Conservation (phyloP, 2,329 filamentous ascomycete genomes). For the Phoma herbarum region DNA sequence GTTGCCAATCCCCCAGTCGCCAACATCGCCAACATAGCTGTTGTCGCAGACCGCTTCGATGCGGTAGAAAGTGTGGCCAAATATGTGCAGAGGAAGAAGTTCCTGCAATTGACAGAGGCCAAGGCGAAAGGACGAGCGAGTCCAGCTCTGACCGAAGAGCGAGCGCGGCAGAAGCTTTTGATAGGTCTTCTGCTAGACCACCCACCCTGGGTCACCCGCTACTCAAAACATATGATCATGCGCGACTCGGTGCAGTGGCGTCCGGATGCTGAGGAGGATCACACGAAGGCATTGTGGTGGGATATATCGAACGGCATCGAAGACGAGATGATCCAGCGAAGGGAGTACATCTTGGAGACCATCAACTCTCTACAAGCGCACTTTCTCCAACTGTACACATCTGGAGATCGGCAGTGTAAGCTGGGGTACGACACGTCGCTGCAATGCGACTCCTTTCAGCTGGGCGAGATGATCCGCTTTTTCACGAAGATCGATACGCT, state of each 20-base stretch:
- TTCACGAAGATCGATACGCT: conserved; percentile 69
- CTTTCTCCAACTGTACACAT: conserved; percentile 73
- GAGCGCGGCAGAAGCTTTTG: conserved; percentile 73
- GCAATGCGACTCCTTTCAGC: conserved; percentile 79
- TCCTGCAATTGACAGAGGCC: conserved; percentile 53
- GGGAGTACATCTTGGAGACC: conserved; percentile 72
- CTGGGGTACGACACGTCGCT: conserved; percentile 76
- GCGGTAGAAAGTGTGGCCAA: conserved; percentile 65
- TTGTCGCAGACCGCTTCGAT: conserved; percentile 78
- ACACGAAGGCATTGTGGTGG: conserved; percentile 70
- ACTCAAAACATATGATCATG: conserved; percentile 72
- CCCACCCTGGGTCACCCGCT: conserved; percentile 66
- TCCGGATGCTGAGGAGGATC: conserved; percentile 47
- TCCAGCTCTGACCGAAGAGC: conserved; percentile 65
- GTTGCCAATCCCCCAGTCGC: conserved; percentile 60
- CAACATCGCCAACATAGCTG: conserved; percentile 72
- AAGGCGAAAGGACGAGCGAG: conserved; percentile 55
- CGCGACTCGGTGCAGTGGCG: conserved; percentile 70
- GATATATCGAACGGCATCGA: conserved; percentile 74
- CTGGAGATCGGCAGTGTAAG: conserved; percentile 73
- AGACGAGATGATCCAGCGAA: conserved; percentile 72
- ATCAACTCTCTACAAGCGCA: conserved; percentile 74
- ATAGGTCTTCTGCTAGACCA: conserved; percentile 72
- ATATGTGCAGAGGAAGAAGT: conserved; percentile 60
- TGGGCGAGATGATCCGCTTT: conserved; percentile 80